Base-by-base conservation (phyloP, 1,284 basidiomycete genomes). In the Pulveroboletus sp. region DNA sequence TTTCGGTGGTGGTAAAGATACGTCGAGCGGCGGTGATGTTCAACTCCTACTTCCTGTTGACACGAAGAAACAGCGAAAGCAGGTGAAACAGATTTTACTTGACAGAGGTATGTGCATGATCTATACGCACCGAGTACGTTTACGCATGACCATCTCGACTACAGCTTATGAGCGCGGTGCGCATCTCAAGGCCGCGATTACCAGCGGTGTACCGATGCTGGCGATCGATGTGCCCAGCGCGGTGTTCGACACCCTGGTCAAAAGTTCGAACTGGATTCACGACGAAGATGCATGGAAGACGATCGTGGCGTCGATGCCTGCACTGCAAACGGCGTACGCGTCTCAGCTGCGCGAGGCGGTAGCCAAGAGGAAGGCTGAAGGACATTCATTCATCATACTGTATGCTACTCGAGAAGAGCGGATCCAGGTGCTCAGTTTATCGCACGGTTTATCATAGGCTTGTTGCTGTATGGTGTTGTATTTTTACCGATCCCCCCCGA, bases 271-370 rank as follows among this genome's bases (percentile, higher is more conserved):
- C 22, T 92, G 90, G 90, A 71, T 91, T 26, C 80, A 79, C 3
- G 87, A 89, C 58, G 90, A 92, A 55, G 88, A 91, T 20, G 75
- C 77, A 0, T 91, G 90, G 87, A 86, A 84, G 70, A 60, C 75
- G 5, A 77, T 91, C 40, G 65, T 79, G 6, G 72, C 78, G 0
- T 71, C 72, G 17, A 85, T 90, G 66, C 81, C 84, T 0, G 75
- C 79, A 24, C 76, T 81, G 43, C 80, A 83, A 52, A 74, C 80
- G 9, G 77, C 78, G 4, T 89, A 90, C 66, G 84, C 85, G 1
- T 69, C 79, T 42, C 84, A 89, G 60, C 73, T 92, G 14, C 79
- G 87, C 20, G 89, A 91, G 36, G 81, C 85, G 2, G 79, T 83
- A 4, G 69, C 74, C 25, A 84, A 80, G 64, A 79, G 81, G 46